phyloP scores from a whole-genome alignment of 225 moss, liverwort and hornwort species.

The Rhytidiadelphus loreus region DNA sequence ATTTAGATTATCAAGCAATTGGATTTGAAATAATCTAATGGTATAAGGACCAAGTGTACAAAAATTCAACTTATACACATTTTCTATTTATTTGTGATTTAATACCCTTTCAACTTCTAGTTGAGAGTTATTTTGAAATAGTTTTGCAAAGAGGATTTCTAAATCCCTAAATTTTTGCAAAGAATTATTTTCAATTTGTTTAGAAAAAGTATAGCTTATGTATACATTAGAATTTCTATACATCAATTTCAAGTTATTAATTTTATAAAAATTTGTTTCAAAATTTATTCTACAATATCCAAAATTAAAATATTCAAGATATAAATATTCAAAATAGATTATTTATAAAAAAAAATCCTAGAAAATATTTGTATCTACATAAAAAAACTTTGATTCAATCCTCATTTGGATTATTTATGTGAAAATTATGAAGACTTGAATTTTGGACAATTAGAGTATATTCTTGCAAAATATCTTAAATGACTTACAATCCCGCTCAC shows the following conservation, averaged over 20 bases:
- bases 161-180: not conserved
- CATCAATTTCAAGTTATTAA: too few species aligned
- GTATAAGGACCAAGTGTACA: too few species aligned
- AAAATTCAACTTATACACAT: not conserved
- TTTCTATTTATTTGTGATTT: not conserved
- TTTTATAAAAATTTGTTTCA: too few species aligned
- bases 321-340: too few species aligned
- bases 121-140: too few species aligned
- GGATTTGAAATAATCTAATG: not conserved
- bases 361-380: not conserved
- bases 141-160: not conserved
- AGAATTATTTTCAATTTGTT: not conserved
- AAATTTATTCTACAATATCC: too few species aligned
- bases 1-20: not conserved
- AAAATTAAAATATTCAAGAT: too few species aligned
- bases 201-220: not conserved
- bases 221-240: too few species aligned
- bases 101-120: not conserved
- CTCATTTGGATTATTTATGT: not conserved
- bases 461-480: not conserved
- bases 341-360: too few species aligned
- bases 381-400: not conserved
- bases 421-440: not conserved
- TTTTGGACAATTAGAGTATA: not conserved
- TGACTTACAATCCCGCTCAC: too few species aligned